Evolutionary conservation across 257 asterid genomes (phyloP).

Genomic region (Nicotiana tabacum): DNA sequence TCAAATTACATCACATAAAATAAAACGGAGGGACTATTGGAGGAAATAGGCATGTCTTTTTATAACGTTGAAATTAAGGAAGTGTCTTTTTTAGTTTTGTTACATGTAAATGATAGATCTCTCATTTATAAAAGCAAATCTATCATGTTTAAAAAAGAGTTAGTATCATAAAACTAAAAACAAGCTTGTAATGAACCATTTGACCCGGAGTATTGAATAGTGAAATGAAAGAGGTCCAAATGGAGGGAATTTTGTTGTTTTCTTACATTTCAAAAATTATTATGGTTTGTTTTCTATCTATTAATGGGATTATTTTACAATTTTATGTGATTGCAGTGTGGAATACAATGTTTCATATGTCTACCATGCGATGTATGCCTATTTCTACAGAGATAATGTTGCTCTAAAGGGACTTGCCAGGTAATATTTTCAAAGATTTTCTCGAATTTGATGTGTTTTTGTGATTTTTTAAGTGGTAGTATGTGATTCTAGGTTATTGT

Average conservation of each 20-base stretch:
- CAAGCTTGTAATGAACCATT: too few species aligned
- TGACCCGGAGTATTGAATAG: neutral
- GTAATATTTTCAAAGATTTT: constrained; percentile 20
- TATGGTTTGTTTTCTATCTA: neutral
- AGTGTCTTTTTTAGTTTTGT: too few species aligned
- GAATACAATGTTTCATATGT: constrained; percentile 57
- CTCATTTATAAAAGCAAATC: too few species aligned
- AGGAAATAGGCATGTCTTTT: too few species aligned
- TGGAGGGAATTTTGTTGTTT: neutral
- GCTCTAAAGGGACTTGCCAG: constrained; percentile 60
- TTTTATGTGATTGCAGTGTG: constrained; percentile 32
- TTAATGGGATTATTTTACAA: neutral
- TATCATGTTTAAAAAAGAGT: too few species aligned
- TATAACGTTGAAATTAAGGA: too few species aligned
- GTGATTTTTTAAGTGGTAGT: neutral
- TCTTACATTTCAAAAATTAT: neutral
- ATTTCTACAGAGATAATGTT: constrained; percentile 60
- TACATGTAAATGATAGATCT: too few species aligned
- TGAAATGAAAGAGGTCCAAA: neutral
- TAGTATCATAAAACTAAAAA: too few species aligned
- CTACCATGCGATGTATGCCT: constrained; percentile 63
- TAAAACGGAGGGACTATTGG: too few species aligned
- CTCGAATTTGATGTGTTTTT: neutral
- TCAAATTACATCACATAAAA: too few species aligned
- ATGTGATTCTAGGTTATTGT: neutral